Conservation (phyloP, 345 rosid genomes). For the Syzygium oleosum region DNA sequence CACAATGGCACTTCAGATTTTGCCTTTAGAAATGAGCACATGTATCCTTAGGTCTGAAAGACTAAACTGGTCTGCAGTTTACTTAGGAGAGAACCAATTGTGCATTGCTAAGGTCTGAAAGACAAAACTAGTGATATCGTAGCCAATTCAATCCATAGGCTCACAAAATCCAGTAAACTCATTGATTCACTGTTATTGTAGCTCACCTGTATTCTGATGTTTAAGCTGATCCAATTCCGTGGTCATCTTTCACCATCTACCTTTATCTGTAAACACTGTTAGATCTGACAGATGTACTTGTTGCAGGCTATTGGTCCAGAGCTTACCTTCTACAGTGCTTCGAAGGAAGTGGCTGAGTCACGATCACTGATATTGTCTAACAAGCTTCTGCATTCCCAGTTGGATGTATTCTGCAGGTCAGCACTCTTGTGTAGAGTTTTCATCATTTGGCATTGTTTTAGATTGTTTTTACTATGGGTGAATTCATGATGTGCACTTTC, state of each 20-base stretch:
- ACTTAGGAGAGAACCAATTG: background rate
- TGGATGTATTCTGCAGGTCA: slow-evolving; percentile 83
- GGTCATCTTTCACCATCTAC: background rate
- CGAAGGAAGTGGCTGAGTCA: slow-evolving; percentile 58
- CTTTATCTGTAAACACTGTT: background rate
- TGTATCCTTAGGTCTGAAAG: background rate
- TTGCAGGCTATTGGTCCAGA: slow-evolving; percentile 92
- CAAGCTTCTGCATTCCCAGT: slow-evolving; percentile 85
- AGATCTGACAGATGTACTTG: background rate
- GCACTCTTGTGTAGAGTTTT: background rate
- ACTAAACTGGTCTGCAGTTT: background rate
- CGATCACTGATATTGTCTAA: slow-evolving; percentile 57
- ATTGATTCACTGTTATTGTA: background rate
- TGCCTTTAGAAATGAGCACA: background rate
- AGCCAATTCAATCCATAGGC: background rate
- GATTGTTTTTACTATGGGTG: background rate
- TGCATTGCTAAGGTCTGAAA: background rate
- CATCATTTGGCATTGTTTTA: background rate
- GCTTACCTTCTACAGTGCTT: slow-evolving; percentile 80
- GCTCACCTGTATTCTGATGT: background rate
- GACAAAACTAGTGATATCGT: background rate
- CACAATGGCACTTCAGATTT: background rate
- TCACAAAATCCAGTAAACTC: background rate
- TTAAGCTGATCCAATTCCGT: background rate
- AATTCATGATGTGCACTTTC: background rate